Conservation (phyloP, 805 yeast genomes). For the Candida endomychidarum region DNA sequence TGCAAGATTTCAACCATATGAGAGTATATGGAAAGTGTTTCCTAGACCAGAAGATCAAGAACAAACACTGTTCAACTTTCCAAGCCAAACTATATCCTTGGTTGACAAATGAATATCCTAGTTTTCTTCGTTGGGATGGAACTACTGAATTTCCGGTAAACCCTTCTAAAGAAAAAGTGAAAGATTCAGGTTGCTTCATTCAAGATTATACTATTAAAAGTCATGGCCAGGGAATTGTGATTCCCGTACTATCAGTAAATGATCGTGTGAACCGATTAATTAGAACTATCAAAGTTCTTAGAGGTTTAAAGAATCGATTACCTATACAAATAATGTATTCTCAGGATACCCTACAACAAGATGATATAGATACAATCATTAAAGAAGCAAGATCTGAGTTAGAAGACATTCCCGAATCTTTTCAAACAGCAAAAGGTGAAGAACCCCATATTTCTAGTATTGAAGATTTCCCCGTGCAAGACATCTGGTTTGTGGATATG, state of each 20-base stretch:
- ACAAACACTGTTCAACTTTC: slow-evolving; percentile 14
- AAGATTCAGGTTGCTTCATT: slow-evolving; percentile 16
- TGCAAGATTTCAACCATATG: slow-evolving; percentile 21
- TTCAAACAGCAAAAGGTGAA: slow-evolving; percentile 2
- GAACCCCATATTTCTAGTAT: slow-evolving; percentile 8
- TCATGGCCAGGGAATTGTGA: slow-evolving; percentile 33
- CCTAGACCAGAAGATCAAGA: slow-evolving; percentile 7
- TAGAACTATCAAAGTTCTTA: slow-evolving; percentile 25
- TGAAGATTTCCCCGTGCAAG: slow-evolving; percentile 22
- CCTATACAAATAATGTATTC: slow-evolving; percentile 30
- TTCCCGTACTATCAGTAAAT: slow-evolving; percentile 24
- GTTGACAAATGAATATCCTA: slow-evolving; percentile 26
- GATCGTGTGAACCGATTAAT: slow-evolving; percentile 16
- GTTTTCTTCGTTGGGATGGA: slow-evolving; percentile 19
- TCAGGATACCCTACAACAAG: slow-evolving; percentile 8
- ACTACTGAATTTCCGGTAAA: slow-evolving; percentile 3
- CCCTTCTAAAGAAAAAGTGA: background rate
- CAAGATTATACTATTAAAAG: slow-evolving; percentile 13
- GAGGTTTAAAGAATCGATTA: slow-evolving; percentile 25
- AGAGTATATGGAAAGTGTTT: slow-evolving; percentile 30
- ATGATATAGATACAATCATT: slow-evolving; percentile 16
- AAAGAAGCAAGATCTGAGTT: slow-evolving; percentile 19
- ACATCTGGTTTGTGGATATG: slow-evolving; percentile 29
- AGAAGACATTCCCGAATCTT: slow-evolving; percentile 16
- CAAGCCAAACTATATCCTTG: slow-evolving; percentile 28